A percentile compares a stretch with the other conserved stretches of the same genome.
Evolutionary conservation across 2,329 filamentous ascomycete species (phyloP).

Genomic region (Pseudogymnoascus sp.): DNA sequence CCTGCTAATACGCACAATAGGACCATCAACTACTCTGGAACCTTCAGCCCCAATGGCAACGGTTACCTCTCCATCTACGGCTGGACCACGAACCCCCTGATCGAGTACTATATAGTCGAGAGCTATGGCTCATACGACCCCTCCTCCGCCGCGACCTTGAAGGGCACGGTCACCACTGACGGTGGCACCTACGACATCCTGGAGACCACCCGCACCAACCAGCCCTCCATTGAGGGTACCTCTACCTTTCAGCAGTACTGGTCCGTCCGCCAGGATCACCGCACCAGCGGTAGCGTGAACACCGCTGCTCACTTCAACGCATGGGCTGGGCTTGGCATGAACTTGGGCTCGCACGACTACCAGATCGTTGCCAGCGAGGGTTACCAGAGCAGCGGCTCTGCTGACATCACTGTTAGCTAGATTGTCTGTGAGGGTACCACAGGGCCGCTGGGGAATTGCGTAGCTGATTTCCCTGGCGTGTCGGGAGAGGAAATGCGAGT

Average conservation of each 20-base stretch:
- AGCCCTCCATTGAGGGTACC: constrained; percentile 37
- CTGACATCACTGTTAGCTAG: constrained; percentile 37
- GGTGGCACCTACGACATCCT: constrained; percentile 44
- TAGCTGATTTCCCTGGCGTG: not conserved
- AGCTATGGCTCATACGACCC: constrained; percentile 43
- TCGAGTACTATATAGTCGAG: constrained; percentile 54
- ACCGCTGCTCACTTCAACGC: constrained; percentile 44
- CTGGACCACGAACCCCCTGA: constrained; percentile 44
- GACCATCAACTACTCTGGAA: constrained; percentile 36
- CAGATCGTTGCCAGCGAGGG: constrained; percentile 48
- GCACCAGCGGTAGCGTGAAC: constrained; percentile 42
- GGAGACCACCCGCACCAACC: constrained; percentile 29
- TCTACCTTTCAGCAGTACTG: constrained; percentile 45
- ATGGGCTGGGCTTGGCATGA: constrained; percentile 38
- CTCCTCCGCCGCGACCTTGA: constrained; percentile 37
- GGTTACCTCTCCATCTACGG: constrained; percentile 50
- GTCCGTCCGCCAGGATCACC: constrained; percentile 42
- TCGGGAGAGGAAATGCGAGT: not conserved
- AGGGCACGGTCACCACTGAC: constrained; percentile 44
- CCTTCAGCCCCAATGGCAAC: constrained; percentile 36
- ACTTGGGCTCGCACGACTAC: constrained; percentile 42
- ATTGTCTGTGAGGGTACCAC: not conserved
- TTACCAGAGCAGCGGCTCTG: constrained; percentile 40
- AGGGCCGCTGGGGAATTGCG: not conserved
- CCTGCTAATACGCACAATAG: constrained; percentile 20